Evolutionary conservation across 306 rosid species (phyloP).

Genomic region (Alnus rubra): DNA sequence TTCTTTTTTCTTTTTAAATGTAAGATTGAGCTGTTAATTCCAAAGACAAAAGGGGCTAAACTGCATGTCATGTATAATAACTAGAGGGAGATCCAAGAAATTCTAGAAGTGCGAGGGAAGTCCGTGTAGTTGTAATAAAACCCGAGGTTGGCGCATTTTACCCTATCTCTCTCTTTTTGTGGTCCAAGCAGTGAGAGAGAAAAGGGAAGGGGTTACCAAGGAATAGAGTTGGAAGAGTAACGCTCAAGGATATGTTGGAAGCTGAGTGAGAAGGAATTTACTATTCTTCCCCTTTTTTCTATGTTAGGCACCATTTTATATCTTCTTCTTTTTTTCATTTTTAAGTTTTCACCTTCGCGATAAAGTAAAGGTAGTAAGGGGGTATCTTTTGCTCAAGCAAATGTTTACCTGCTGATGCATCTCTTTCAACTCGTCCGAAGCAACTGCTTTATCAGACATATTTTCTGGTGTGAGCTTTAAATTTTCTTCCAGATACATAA

Average conservation of each 20-base stretch:
- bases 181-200: background rate
- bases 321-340: background rate
- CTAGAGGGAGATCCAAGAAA: background rate
- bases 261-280: background rate
- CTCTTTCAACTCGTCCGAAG: slow-evolving; percentile 85
- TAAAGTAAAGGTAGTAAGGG: background rate
- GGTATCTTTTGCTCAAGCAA: background rate
- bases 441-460: slow-evolving; percentile 80
- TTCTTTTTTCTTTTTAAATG: too few species aligned
- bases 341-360: background rate
- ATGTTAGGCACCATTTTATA: background rate
- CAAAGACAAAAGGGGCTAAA: background rate
- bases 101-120: background rate
- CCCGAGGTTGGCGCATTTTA: background rate
- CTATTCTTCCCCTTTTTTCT: background rate
- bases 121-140: background rate
- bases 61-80: background rate
- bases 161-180: background rate
- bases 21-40: background rate
- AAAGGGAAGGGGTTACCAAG: background rate
- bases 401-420: slow-evolving; percentile 81
- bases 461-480: slow-evolving; percentile 79
- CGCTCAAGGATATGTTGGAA: background rate
- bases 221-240: background rate
- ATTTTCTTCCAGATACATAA: slow-evolving; percentile 84